Conservation (phyloP, 371 early-diverging fungal genomes). For the Mucor lusitanicus region DNA sequence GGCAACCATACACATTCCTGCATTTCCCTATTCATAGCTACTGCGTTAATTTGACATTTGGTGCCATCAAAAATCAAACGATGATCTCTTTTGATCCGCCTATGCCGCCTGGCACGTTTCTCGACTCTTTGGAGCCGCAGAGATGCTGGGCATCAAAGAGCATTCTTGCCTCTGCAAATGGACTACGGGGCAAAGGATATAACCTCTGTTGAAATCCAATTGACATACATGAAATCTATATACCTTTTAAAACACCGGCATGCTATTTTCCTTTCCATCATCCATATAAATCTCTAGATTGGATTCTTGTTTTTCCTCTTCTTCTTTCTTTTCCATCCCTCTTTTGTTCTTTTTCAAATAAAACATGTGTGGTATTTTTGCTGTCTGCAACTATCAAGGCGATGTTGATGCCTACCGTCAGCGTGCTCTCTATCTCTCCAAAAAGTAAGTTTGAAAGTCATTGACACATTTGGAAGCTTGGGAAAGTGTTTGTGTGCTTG, state of each 20-base stretch:
- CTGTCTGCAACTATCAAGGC: constrained; percentile 84
- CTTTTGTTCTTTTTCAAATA: not conserved
- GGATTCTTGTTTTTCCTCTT: not conserved
- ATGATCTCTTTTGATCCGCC: not conserved
- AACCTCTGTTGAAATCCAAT: not conserved
- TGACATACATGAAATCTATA: not conserved
- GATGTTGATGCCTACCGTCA: constrained; percentile 78
- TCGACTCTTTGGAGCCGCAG: not conserved
- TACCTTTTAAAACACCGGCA: not conserved
- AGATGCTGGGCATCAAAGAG: not conserved
- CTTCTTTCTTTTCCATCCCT: not conserved
- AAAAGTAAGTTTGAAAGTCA: constrained; percentile 63
- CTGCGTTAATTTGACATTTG: not conserved
- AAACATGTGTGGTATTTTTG: constrained; percentile 95
- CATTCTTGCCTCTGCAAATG: not conserved
- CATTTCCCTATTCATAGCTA: not conserved
- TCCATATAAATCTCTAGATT: not conserved
- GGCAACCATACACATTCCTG: constrained; percentile 5
- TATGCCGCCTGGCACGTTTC: not conserved
- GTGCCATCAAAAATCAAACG: not conserved
- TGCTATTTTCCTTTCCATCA: not conserved
- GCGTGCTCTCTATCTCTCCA: constrained; percentile 82
- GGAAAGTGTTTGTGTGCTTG: not conserved
- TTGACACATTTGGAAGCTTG: not conserved
- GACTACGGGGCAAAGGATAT: not conserved